Percentiles rank a stretch among this genome's conserved stretches.
Evolutionary conservation across 768 basidiomycete species (phyloP).

Genomic region (Coprinopsis sp.): DNA sequence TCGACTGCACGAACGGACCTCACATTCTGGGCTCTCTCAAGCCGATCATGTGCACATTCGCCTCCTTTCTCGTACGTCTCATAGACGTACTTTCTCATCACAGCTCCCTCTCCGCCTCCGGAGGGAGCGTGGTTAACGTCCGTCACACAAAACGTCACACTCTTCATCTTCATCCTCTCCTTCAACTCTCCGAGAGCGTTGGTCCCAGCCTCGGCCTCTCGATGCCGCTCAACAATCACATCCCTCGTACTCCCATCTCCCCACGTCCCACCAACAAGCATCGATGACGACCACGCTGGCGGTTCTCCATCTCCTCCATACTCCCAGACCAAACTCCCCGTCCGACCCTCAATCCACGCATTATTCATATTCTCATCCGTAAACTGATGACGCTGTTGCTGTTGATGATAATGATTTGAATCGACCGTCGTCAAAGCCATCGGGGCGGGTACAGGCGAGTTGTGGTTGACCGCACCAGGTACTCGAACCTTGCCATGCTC

Average conservation of each 20-base stretch:
- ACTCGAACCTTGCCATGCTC: constrained; percentile 41
- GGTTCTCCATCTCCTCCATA: neutral
- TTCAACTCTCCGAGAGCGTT: no score
- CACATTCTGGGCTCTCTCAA: constrained; percentile 17
- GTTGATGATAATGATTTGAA: no score
- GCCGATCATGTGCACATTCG: constrained; percentile 36
- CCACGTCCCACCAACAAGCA: neutral
- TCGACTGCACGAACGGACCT: neutral
- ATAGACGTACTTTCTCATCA: constrained; percentile 27
- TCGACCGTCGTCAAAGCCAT: no score
- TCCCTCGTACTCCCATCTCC: constrained; percentile 3
- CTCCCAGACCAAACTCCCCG: constrained; percentile 16
- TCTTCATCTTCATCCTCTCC: neutral
- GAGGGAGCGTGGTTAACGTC: constrained; percentile 7
- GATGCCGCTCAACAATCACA: no score
- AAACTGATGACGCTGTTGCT: no score
- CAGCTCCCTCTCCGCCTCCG: constrained; percentile 9
- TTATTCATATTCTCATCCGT: constrained; percentile 30
- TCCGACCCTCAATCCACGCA: constrained; percentile 36
- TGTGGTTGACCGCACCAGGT: neutral
- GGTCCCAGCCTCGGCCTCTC: no score
- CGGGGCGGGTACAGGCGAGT: neutral
- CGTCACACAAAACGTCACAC: neutral
- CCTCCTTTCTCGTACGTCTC: constrained; percentile 34
- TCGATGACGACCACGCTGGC: no score